A percentile compares a stretch with the other conserved stretches of the same genome.
These are phyloP conservation scores for Jacaranda copaia DNA, from an alignment of 257 asterid species.

Conservation along the genomic window DNA sequence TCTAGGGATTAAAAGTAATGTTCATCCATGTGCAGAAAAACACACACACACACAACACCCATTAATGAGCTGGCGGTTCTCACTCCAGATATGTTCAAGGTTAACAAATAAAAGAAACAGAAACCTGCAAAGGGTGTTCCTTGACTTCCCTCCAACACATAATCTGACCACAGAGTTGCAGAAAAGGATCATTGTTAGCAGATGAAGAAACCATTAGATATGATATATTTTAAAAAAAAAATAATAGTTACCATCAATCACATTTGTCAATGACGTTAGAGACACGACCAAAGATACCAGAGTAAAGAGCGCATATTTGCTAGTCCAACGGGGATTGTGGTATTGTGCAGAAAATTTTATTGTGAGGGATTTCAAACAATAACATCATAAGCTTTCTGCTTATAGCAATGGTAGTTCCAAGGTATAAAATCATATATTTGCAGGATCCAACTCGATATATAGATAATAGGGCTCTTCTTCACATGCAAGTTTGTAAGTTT, in stretches of 20 bases:
- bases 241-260: conserved; percentile 18
- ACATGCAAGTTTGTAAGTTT: too few species aligned
- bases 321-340: conserved; percentile 5
- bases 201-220: conserved; percentile 30
- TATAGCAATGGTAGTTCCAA: too few species aligned
- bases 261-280: background rate
- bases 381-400: background rate
- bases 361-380: background rate
- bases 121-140: conserved; percentile 99
- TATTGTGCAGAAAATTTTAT: conserved; percentile 16
- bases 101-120: conserved; percentile 35
- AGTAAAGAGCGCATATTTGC: conserved; percentile 2
- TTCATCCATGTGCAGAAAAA: conserved; percentile 29
- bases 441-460: too few species aligned
- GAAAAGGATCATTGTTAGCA: conserved; percentile 37
- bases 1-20: conserved; percentile 21
- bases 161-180: conserved; percentile 62
- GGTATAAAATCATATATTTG: too few species aligned
- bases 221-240: background rate
- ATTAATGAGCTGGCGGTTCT: conserved; percentile 21
- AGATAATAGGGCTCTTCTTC: too few species aligned
- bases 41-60: conserved; percentile 6
- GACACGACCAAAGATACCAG: background rate
- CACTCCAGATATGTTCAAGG: conserved; percentile 26
- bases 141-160: conserved; percentile 98